phyloP scores from a whole-genome alignment of 495 filamentous ascomycete genomes.

The Lophiostoma macrostomum region DNA sequence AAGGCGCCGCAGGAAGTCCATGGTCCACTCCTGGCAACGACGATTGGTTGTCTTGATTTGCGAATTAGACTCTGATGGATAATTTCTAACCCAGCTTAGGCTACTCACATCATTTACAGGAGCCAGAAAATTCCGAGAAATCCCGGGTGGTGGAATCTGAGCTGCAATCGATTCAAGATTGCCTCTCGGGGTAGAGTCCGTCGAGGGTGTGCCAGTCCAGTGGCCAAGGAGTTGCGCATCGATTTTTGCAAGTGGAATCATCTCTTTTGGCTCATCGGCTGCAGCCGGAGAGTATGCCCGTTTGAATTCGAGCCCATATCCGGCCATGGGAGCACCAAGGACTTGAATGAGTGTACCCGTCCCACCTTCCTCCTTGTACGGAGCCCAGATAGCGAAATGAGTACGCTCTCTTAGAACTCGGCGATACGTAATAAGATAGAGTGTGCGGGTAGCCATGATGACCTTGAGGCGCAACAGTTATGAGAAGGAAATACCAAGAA shows the following conservation, averaged over 20 bases:
- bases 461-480: no score
- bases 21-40: conserved; percentile 7
- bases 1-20: background rate
- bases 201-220: background rate
- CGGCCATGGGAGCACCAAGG: background rate
- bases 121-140: background rate
- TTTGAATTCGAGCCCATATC: conserved; percentile 6
- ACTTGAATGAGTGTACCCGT: conserved; percentile 1
- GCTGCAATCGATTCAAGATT: background rate
- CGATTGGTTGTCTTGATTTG: background rate
- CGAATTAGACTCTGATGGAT: no score
- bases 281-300: background rate
- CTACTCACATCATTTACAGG: conserved; percentile 5
- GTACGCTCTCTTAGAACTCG: background rate
- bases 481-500: no score
- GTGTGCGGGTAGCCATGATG: background rate
- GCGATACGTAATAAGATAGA: background rate
- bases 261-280: background rate
- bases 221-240: background rate
- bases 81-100: no score
- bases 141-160: background rate
- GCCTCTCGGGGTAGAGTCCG: background rate
- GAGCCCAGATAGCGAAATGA: background rate
- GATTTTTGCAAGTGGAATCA: background rate
- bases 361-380: background rate